Conservation (phyloP, 768 basidiomycete species). For the Lactarius indigo region DNA sequence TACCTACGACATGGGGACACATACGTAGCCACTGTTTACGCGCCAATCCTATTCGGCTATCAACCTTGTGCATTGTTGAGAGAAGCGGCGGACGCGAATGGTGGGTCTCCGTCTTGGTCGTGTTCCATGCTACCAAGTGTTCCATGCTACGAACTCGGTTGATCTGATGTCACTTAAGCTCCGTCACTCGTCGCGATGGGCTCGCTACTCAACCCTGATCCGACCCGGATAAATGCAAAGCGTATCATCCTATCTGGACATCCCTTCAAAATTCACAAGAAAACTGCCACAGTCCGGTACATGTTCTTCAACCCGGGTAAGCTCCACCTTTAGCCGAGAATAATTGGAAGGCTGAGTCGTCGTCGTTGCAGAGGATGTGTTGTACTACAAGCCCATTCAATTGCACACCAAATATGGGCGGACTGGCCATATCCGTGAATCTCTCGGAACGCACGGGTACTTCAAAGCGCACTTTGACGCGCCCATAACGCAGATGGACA, state of each 20-base stretch:
- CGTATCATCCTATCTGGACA: constrained; percentile 94
- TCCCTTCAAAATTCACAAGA: constrained; percentile 96
- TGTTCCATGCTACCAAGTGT: neutral
- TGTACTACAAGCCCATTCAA: constrained; percentile 92
- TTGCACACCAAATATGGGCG: constrained; percentile 90
- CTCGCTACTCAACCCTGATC: constrained; percentile 82
- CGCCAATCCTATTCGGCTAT: constrained; percentile 84
- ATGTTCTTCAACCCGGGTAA: constrained; percentile 94
- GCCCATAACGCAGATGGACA: constrained; percentile 94
- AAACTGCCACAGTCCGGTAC: constrained; percentile 94
- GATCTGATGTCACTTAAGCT: constrained; percentile 39
- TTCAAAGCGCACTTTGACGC: constrained; percentile 97
- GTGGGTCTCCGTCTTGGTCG: constrained; percentile 38
- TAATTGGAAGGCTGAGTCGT: neutral
- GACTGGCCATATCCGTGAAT: constrained; percentile 84
- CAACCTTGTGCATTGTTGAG: constrained; percentile 74
- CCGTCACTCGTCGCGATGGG: constrained; percentile 89
- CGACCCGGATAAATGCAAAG: constrained; percentile 88
- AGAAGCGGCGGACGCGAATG: constrained; percentile 63
- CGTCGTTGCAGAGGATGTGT: constrained; percentile 62
- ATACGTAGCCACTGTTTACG: constrained; percentile 83
- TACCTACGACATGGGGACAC: constrained; percentile 82
- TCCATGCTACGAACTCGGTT: neutral
- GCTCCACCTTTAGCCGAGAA: constrained; percentile 25
- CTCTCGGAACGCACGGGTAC: constrained; percentile 93